Evolutionary conservation across 352 stramenopile genomes (phyloP).

Genomic region (Phytopythium boreale): DNA sequence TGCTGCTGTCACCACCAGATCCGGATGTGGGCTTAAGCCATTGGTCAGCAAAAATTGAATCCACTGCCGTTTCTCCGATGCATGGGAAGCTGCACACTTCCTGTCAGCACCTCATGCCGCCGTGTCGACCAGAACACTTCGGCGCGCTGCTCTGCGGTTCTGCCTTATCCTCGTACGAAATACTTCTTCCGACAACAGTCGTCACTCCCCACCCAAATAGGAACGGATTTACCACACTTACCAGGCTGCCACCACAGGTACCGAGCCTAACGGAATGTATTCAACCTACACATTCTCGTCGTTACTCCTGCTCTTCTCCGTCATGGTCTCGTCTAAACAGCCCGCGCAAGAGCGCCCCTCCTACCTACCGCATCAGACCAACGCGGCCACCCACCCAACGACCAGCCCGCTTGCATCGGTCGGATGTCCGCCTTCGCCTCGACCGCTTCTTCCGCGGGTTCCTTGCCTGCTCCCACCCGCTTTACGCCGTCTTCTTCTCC

Average conservation of each 20-base stretch:
- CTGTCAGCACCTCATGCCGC: no score
- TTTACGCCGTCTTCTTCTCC: slow-evolving; percentile 51
- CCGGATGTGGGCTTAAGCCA: no score
- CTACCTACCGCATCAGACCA: background rate
- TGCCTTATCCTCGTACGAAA: no score
- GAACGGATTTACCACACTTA: no score
- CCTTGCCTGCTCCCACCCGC: background rate
- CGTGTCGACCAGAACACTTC: no score
- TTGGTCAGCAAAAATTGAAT: no score
- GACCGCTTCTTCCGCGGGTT: background rate
- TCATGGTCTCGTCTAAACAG: slow-evolving; percentile 4
- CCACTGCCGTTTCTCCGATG: no score
- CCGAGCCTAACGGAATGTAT: background rate
- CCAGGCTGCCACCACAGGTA: background rate
- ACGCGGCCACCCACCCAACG: background rate
- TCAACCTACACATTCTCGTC: background rate
- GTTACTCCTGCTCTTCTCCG: background rate
- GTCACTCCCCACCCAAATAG: no score
- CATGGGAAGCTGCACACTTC: no score
- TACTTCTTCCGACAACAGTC: no score
- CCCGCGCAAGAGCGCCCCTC: background rate
- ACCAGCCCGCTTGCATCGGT: background rate
- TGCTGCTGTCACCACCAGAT: no score
- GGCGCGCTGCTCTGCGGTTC: no score
- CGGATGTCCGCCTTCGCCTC: background rate